Conservation (phyloP, 768 basidiomycete species). For the Crassisporium funariophilum region DNA sequence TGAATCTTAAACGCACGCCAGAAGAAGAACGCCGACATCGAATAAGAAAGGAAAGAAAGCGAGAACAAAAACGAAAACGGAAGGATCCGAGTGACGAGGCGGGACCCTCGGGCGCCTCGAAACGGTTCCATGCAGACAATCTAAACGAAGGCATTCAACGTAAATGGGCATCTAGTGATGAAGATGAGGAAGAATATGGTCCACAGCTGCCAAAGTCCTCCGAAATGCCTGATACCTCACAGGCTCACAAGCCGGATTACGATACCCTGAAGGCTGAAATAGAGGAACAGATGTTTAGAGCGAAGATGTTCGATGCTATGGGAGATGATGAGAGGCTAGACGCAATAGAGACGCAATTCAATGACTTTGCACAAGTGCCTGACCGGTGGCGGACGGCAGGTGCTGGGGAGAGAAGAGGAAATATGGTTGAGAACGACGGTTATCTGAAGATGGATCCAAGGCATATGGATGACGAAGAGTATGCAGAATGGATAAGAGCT, state of each 20-base stretch:
- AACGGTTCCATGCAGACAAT: conserved; percentile 25
- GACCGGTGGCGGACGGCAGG: conserved; percentile 57
- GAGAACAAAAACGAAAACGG: conserved; percentile 30
- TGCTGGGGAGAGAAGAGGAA: conserved; percentile 21
- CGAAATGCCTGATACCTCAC: conserved; percentile 12
- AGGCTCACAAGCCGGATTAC: conserved; percentile 39
- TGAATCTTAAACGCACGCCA: conserved; percentile 65
- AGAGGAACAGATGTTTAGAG: conserved; percentile 68
- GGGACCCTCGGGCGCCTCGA: conserved; percentile 27
- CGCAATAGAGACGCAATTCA: conserved; percentile 61
- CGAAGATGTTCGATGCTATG: conserved; percentile 73
- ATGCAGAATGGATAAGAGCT: conserved; percentile 81
- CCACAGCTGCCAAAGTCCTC: conserved; percentile 20
- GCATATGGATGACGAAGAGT: conserved; percentile 82
- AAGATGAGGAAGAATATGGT: conserved; percentile 33
- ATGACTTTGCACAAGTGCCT: conserved; percentile 73
- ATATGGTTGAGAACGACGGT: conserved; percentile 34
- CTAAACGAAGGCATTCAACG: conserved; percentile 28
- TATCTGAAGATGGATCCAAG: conserved; percentile 45
- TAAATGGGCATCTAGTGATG: conserved; percentile 55
- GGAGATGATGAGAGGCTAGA: conserved; percentile 75
- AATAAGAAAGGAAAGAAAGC: conserved; percentile 36
- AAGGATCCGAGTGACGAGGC: conserved; percentile 12
- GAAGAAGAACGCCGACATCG: conserved; percentile 55
- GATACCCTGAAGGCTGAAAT: conserved; percentile 53